Percentiles rank a stretch among this genome's conserved stretches.
Evolutionary conservation across 2,329 filamentous ascomycete genomes (phyloP).

Genomic region (Pseudogymnoascus sp.): DNA sequence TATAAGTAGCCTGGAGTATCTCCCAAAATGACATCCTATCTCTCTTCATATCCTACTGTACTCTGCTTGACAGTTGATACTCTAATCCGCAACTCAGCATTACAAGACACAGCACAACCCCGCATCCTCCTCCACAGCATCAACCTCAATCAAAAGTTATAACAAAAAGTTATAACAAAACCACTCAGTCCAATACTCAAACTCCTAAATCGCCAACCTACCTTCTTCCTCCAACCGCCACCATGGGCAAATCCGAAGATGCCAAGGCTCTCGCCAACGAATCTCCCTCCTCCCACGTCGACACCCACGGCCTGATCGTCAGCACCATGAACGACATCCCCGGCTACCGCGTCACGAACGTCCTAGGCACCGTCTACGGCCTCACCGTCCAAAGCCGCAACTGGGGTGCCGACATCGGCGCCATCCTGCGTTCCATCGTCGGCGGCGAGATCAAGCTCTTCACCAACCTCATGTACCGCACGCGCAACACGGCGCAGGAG

Average conservation of each 20-base stretch:
- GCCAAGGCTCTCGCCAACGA: slow-evolving; percentile 1
- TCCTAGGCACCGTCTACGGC: slow-evolving; percentile 51
- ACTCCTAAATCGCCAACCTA: neutral
- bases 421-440: slow-evolving; percentile 47
- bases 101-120: neutral
- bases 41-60: neutral
- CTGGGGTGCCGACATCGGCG: slow-evolving; percentile 46
- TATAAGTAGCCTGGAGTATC: slow-evolving; percentile 1
- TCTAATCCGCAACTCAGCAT: neutral
- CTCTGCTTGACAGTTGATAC: neutral
- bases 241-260: slow-evolving; percentile 18
- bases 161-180: neutral
- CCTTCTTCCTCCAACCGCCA: slow-evolving; percentile 4
- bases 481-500: slow-evolving; percentile 50
- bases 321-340: slow-evolving; percentile 57
- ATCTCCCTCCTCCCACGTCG: slow-evolving; percentile 41
- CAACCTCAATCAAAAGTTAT: neutral
- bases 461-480: slow-evolving; percentile 49
- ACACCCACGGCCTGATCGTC: slow-evolving; percentile 53
- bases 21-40: neutral
- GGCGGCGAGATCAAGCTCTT: slow-evolving; percentile 54
- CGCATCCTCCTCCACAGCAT: neutral
- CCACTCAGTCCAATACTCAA: neutral
- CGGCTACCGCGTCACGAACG: slow-evolving; percentile 48
- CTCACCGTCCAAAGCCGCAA: slow-evolving; percentile 51